Evolutionary conservation across 208 protist species (phyloP).

Genomic region (Leishmania amazonensis): DNA sequence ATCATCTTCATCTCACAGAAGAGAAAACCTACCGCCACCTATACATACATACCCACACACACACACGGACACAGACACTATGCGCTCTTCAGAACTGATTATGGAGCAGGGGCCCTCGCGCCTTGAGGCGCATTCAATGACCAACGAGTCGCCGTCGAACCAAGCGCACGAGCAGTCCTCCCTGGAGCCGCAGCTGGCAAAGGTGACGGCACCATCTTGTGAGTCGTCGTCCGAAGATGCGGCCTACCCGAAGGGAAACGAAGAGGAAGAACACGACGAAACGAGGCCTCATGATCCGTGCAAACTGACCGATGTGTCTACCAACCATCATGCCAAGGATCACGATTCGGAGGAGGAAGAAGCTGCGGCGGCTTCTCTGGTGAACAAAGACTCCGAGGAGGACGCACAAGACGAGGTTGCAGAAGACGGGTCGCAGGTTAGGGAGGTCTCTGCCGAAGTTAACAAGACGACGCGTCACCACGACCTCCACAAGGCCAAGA

Average conservation of each 20-base stretch:
- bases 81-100: conserved; percentile 11
- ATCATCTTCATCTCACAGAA: background rate
- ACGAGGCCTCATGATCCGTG: no score
- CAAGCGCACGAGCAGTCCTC: background rate
- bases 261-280: background rate
- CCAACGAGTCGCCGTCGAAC: background rate
- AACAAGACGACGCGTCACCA: conserved; percentile 8
- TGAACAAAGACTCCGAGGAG: background rate
- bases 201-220: background rate
- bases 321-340: background rate
- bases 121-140: background rate
- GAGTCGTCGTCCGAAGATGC: background rate
- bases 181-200: background rate
- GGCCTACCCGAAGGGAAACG: background rate
- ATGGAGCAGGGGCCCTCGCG: conserved; percentile 11
- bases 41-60: background rate
- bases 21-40: background rate
- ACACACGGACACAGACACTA: background rate
- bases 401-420: background rate
- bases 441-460: background rate
- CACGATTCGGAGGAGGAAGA: conserved; percentile 6
- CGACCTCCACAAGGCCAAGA: conserved; percentile 10
- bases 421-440: background rate
- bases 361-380: background rate
- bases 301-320: background rate